Evolutionary conservation across 352 stramenopile species (phyloP).

Genomic region (Paralagenidium karlingii): DNA sequence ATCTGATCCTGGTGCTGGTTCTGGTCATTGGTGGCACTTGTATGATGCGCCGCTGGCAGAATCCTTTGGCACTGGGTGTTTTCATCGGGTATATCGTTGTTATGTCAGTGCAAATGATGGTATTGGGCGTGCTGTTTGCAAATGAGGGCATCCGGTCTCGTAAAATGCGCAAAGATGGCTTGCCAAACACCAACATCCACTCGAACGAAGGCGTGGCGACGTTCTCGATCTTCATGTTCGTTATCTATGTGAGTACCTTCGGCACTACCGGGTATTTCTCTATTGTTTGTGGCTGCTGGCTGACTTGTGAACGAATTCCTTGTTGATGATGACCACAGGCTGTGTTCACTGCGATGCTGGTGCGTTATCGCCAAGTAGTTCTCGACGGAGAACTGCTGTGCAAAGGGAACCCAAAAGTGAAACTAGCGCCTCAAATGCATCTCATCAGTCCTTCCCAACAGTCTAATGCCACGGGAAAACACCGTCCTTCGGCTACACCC

Average conservation of each 20-base stretch:
- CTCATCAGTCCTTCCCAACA: no score
- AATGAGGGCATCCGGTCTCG: constrained; percentile 52
- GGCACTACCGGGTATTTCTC: no score
- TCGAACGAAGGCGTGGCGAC: constrained; percentile 63
- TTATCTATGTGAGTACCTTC: constrained; percentile 74
- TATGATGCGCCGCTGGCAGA: constrained; percentile 84
- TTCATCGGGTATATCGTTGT: constrained; percentile 85
- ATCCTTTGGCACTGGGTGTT: constrained; percentile 71
- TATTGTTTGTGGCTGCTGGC: no score
- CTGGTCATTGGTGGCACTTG: constrained; percentile 76
- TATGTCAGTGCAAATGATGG: constrained; percentile 83
- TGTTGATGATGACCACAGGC: no score
- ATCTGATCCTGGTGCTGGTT: constrained; percentile 64
- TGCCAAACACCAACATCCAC: constrained; percentile 43
- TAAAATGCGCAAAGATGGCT: constrained; percentile 33
- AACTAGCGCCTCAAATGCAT: no score
- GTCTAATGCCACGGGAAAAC: no score
- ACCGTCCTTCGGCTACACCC: no score
- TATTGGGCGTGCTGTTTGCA: constrained; percentile 61
- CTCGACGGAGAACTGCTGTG: no score
- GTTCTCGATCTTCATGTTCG: constrained; percentile 81
- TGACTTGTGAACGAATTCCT: no score
- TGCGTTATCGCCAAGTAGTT: no score
- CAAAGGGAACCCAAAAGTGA: no score
- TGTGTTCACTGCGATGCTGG: no score